Evolutionary conservation across 805 yeast genomes (phyloP).

Genomic region (Yamadazyma akitaensis): DNA sequence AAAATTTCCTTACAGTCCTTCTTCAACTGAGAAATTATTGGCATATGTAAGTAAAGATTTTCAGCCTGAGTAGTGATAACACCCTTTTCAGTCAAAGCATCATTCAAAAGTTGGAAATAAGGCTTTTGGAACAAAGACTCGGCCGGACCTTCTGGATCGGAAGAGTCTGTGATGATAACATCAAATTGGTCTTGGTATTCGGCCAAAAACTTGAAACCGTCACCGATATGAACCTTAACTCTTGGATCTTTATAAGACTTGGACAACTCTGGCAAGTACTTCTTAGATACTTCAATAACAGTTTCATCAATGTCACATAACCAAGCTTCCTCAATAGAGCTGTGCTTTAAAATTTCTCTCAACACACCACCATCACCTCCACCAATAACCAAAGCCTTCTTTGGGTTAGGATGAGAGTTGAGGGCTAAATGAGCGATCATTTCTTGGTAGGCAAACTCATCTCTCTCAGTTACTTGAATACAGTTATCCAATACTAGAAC

Average conservation of each 20-base stretch:
- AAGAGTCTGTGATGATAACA: conserved; percentile 94
- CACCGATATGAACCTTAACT: conserved; percentile 87
- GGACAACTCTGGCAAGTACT: conserved; percentile 86
- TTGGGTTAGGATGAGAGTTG: conserved; percentile 92
- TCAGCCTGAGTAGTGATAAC: conserved; percentile 94
- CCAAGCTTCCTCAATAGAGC: conserved; percentile 79
- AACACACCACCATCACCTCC: conserved; percentile 99
- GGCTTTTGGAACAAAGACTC: conserved; percentile 89
- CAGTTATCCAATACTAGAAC: conserved; percentile 93
- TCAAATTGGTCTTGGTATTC: conserved; percentile 83
- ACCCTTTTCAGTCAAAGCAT: conserved; percentile 91
- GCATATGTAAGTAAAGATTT: conserved; percentile 88
- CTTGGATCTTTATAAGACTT: conserved; percentile 82
- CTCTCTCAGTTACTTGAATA: conserved; percentile 95
- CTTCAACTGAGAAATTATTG: conserved; percentile 77
- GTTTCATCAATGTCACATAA: conserved; percentile 95
- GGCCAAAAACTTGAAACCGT: conserved; percentile 93
- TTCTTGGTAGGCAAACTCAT: conserved; percentile 96
- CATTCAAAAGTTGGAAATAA: conserved; percentile 77
- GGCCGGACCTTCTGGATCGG: conserved; percentile 99
- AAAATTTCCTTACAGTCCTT: conserved; percentile 78
- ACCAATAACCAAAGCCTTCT: conserved; percentile 90
- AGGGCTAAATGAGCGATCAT: conserved; percentile 94
- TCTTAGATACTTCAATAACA: conserved; percentile 81
- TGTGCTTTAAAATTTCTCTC: conserved; percentile 91